Evolutionary conservation across 192 early-diverging fungal genomes (phyloP).

Genomic region (Coemansia furcata): DNA sequence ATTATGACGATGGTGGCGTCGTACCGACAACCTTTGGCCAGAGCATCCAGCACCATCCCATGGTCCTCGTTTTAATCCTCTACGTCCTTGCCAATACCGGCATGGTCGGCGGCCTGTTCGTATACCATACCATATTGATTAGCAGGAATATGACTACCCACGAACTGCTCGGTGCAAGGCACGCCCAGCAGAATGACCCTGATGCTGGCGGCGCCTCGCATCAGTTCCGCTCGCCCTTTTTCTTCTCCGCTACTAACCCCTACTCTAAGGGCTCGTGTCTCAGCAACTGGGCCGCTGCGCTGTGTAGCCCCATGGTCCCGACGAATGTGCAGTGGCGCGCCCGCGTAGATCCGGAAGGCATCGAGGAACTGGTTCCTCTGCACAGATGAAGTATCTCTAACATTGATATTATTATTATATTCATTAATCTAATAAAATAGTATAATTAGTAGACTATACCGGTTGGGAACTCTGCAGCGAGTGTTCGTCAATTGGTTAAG

Average conservation of each 20-base stretch:
- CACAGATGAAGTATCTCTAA: neutral
- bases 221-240: slow-evolving; percentile 8
- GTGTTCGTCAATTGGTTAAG: too few relatives aligned
- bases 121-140: slow-evolving; percentile 74
- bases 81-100: slow-evolving; percentile 59
- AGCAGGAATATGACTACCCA: slow-evolving; percentile 82
- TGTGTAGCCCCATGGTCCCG: slow-evolving; percentile 36
- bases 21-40: slow-evolving; percentile 40
- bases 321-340: slow-evolving; percentile 42
- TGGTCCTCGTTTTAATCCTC: slow-evolving; percentile 64
- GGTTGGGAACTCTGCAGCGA: neutral
- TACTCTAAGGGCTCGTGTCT: slow-evolving; percentile 42
- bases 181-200: slow-evolving; percentile 5
- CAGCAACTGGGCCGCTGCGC: slow-evolving; percentile 40
- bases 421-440: neutral
- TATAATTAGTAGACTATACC: too few relatives aligned
- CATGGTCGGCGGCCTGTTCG: slow-evolving; percentile 66
- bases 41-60: slow-evolving; percentile 42
- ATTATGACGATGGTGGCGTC: slow-evolving; percentile 5
- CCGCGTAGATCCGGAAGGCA: slow-evolving; percentile 49
- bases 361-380: slow-evolving; percentile 42
- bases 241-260: slow-evolving; percentile 21
- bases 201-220: neutral
- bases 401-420: slow-evolving; percentile 1
- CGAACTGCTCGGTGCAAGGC: slow-evolving; percentile 64